These are phyloP conservation scores for Gloeophyllum trabeum DNA, from an alignment of 768 basidiomycete species.

Conservation along the genomic window DNA sequence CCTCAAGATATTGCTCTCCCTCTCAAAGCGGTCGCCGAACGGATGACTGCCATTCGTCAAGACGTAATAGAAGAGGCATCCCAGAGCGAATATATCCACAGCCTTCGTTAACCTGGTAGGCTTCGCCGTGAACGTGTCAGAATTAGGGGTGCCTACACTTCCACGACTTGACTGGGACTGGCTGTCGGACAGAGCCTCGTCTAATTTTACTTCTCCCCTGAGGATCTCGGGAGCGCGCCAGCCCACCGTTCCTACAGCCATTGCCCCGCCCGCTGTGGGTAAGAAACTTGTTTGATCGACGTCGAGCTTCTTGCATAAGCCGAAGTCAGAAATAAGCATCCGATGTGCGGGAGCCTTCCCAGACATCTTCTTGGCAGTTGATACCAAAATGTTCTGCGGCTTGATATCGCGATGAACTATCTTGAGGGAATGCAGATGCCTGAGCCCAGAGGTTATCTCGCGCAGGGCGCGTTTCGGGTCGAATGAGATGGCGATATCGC, in stretches of 20 bases:
- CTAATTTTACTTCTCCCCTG: conserved; percentile 86
- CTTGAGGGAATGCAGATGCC: conserved; percentile 88
- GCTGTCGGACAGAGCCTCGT: conserved; percentile 58
- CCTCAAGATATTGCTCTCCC: conserved; percentile 90
- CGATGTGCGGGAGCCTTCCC: conserved; percentile 39
- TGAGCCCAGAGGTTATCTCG: conserved; percentile 80
- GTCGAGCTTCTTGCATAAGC: conserved; percentile 91
- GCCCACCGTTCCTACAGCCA: conserved; percentile 89
- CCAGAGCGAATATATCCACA: conserved; percentile 93
- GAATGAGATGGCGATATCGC: conserved; percentile 69
- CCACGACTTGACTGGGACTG: conserved; percentile 57
- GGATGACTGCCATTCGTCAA: conserved; percentile 88
- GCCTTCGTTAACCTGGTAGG: conserved; percentile 80
- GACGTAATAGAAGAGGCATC: conserved; percentile 91
- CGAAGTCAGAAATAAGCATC: conserved; percentile 96
- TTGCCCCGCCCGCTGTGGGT: conserved; percentile 82
- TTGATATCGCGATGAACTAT: conserved; percentile 99
- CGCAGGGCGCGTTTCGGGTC: conserved; percentile 81
- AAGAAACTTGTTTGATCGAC: conserved; percentile 94
- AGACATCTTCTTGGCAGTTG: conserved; percentile 47
- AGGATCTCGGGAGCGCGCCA: conserved; percentile 98
- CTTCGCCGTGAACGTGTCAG: conserved; percentile 25
- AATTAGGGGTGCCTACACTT: conserved; percentile 41
- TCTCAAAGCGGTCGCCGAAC: conserved; percentile 85
- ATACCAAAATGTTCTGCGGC: conserved; percentile 93